These are phyloP conservation scores for Rosellinia necatrix DNA, from an alignment of 2,329 filamentous ascomycete genomes.

Conservation along the genomic window DNA sequence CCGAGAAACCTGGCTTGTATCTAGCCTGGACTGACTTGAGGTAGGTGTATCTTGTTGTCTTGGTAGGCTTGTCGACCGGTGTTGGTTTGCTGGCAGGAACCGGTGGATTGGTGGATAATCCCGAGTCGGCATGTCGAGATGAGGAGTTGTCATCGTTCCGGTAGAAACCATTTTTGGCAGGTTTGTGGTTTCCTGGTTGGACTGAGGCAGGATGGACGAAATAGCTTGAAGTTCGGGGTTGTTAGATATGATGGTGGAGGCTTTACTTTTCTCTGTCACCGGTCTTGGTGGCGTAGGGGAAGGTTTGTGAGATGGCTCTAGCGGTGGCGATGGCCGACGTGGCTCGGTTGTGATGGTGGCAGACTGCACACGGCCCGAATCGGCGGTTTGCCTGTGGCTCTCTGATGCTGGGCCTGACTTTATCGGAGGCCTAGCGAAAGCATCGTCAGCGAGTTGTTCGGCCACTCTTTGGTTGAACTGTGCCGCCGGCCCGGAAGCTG, in stretches of 20 bases:
- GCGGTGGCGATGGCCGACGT: slow-evolving; percentile 41
- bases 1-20: slow-evolving; percentile 33
- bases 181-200: slow-evolving; percentile 38
- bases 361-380: slow-evolving; percentile 40
- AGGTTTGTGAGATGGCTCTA: slow-evolving; percentile 40
- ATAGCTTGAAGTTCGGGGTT: slow-evolving; percentile 66
- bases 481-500: slow-evolving; percentile 47
- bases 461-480: slow-evolving; percentile 69
- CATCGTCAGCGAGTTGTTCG: slow-evolving; percentile 81
- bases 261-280: slow-evolving; percentile 56
- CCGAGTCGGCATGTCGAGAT: slow-evolving; percentile 54
- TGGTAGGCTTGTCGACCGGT: slow-evolving; percentile 47
- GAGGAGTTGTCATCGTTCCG: slow-evolving; percentile 77
- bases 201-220: slow-evolving; percentile 49
- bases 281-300: slow-evolving; percentile 48
- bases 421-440: slow-evolving; percentile 63
- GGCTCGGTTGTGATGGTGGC: slow-evolving; percentile 29
- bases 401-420: slow-evolving; percentile 35
- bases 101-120: slow-evolving; percentile 47
- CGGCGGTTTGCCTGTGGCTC: slow-evolving; percentile 40
- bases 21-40: slow-evolving; percentile 33
- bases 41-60: slow-evolving; percentile 39
- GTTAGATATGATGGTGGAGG: slow-evolving; percentile 66
- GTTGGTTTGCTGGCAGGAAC: slow-evolving; percentile 47
- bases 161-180: slow-evolving; percentile 55